These are phyloP conservation scores for Malassezia furfur DNA, from an alignment of 1,284 basidiomycete species.

Conservation along the genomic window DNA sequence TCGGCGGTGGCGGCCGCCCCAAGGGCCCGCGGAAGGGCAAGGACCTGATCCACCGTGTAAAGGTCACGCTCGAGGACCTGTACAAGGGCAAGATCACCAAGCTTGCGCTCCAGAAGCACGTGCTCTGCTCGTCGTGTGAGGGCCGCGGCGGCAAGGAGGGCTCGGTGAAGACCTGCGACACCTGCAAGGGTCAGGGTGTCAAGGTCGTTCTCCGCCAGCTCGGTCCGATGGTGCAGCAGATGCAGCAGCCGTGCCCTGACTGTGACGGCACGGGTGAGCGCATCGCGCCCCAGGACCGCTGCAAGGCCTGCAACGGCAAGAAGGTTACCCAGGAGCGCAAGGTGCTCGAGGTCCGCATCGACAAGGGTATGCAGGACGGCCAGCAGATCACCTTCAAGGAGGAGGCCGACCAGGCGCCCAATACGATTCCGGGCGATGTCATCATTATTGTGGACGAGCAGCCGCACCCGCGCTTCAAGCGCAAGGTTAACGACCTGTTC, in stretches of 20 bases:
- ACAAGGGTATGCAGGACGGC: slow-evolving; percentile 98
- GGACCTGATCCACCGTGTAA: slow-evolving; percentile 93
- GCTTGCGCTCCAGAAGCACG: slow-evolving; percentile 88
- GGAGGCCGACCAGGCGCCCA: slow-evolving; percentile 92
- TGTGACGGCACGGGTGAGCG: slow-evolving; percentile 85
- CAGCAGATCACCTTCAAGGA: slow-evolving; percentile 90
- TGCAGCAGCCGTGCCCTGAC: slow-evolving; percentile 88
- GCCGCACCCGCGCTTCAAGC: slow-evolving; percentile 78
- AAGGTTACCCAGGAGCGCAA: slow-evolving; percentile 92
- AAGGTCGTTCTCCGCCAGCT: slow-evolving; percentile 86
- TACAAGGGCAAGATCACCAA: slow-evolving; percentile 98
- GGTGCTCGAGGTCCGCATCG: slow-evolving; percentile 95
- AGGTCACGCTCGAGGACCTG: slow-evolving; percentile 90
- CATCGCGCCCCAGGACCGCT: slow-evolving; percentile 88
- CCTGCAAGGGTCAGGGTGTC: slow-evolving; percentile 83
- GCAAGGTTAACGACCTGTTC: slow-evolving; percentile 84
- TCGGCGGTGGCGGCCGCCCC: slow-evolving; percentile 58
- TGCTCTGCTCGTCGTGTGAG: slow-evolving; percentile 84
- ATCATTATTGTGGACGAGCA: slow-evolving; percentile 96
- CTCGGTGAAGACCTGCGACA: slow-evolving; percentile 68
- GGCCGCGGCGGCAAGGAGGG: slow-evolving; percentile 97
- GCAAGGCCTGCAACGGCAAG: slow-evolving; percentile 87
- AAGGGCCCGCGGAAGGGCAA: slow-evolving; percentile 91
- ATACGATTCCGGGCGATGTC: slow-evolving; percentile 83
- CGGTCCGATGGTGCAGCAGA: slow-evolving; percentile 99